These are phyloP conservation scores for Microascus cirrosus DNA, from an alignment of 2,329 filamentous ascomycete species.

Conservation along the genomic window DNA sequence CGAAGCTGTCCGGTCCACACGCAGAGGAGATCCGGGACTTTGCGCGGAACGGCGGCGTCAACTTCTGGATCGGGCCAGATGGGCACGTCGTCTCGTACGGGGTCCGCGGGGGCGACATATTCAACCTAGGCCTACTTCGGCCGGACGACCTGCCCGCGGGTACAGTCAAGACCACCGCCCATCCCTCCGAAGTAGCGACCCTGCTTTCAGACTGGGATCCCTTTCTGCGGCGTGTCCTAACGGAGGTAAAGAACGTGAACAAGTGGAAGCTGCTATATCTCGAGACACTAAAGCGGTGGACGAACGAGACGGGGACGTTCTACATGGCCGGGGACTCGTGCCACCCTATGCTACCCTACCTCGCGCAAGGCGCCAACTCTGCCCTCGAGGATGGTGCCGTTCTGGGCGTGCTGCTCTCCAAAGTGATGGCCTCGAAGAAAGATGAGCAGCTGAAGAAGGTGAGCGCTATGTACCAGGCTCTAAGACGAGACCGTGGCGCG, in stretches of 20 bases:
- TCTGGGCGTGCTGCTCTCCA: conserved; percentile 27
- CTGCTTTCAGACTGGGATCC: conserved; percentile 5
- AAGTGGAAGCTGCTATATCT: conserved; percentile 7
- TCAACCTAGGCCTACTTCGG: conserved; percentile 33
- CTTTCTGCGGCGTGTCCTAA: conserved; percentile 3
- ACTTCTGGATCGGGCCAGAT: conserved; percentile 42
- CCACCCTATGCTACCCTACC: conserved; percentile 52
- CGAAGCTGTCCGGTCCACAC: conserved; percentile 30
- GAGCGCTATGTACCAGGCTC: conserved; percentile 9
- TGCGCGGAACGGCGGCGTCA: conserved; percentile 32
- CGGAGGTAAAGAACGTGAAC: conserved; percentile 5
- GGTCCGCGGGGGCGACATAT: conserved; percentile 27
- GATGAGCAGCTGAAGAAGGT: conserved; percentile 5
- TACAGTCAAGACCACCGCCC: not conserved
- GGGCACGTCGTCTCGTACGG: conserved; percentile 38
- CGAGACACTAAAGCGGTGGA: not conserved
- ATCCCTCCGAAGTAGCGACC: not conserved
- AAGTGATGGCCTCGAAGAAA: conserved; percentile 1
- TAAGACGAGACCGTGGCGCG: conserved; percentile 7
- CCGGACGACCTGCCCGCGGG: conserved; percentile 28
- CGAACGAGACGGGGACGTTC: not conserved
- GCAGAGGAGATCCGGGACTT: conserved; percentile 26
- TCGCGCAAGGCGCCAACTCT: conserved; percentile 57
- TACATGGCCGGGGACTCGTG: conserved; percentile 43
- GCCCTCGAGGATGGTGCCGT: conserved; percentile 59